Conservation (phyloP, 1,284 basidiomycete species). For the Cutaneotrichosporon cutaneum region DNA sequence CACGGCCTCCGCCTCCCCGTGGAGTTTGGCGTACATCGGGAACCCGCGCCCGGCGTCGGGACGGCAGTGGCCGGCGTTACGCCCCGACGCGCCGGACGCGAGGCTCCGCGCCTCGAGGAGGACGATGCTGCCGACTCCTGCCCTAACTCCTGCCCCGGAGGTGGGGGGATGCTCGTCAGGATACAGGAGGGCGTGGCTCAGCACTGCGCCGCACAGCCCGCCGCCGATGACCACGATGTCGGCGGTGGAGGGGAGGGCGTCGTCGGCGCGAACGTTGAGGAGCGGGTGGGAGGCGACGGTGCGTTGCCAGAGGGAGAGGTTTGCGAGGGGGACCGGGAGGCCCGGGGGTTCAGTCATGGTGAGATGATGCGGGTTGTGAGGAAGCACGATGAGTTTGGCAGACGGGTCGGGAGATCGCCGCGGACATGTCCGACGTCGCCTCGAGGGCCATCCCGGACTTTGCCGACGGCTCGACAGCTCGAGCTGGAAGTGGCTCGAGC, state of each 20-base stretch:
- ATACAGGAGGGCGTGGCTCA: constrained; percentile 32
- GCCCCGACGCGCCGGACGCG: constrained; percentile 47
- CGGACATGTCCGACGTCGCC: background rate
- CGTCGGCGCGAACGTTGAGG: constrained; percentile 22
- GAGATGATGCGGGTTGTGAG: no score
- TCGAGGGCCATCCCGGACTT: no score
- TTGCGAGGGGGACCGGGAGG: constrained; percentile 30
- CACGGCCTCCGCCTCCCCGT: constrained; percentile 34
- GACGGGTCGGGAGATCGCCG: background rate
- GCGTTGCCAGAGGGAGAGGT: constrained; percentile 44
- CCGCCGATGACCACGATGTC: constrained; percentile 45
- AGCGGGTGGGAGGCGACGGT: constrained; percentile 36
- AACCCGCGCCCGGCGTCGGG: constrained; percentile 43
- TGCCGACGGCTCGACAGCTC: no score
- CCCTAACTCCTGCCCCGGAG: no score
- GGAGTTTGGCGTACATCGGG: constrained; percentile 33
- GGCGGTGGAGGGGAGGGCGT: constrained; percentile 29
- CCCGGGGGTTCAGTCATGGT: background rate
- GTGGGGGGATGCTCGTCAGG: constrained; percentile 7
- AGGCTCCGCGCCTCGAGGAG: constrained; percentile 48
- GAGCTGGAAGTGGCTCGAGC: no score
- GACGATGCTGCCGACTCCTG: constrained; percentile 27
- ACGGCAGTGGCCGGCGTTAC: constrained; percentile 51
- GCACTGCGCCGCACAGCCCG: constrained; percentile 39
- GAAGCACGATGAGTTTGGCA: background rate